Evolutionary conservation across 345 rosid species (phyloP).

Genomic region (Brassica incana): DNA sequence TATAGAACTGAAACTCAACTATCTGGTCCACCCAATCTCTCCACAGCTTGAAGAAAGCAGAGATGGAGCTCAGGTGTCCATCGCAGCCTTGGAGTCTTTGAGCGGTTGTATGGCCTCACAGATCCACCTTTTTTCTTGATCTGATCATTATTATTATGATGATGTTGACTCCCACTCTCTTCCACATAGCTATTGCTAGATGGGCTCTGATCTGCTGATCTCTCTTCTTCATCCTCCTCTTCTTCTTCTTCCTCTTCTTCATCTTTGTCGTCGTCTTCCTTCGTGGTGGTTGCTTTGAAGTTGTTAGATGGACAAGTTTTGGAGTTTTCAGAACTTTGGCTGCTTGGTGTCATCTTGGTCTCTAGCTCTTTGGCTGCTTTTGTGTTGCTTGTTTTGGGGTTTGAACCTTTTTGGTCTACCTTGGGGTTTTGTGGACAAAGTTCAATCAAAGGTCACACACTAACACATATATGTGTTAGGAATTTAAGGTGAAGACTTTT

Average conservation of each 20-base stretch:
- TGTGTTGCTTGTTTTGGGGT: slow-evolving; percentile 31
- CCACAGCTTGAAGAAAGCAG: slow-evolving; percentile 75
- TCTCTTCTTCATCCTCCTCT: slow-evolving; percentile 30
- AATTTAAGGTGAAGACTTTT: slow-evolving; percentile 46
- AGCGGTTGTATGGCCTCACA: slow-evolving; percentile 64
- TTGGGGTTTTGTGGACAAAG: slow-evolving; percentile 36
- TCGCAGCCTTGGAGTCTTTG: slow-evolving; percentile 70
- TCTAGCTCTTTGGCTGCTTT: slow-evolving; percentile 37
- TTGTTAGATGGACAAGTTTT: slow-evolving; percentile 41
- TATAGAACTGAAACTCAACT: slow-evolving; percentile 49
- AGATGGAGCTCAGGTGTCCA: slow-evolving; percentile 91
- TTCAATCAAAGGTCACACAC: slow-evolving; percentile 35
- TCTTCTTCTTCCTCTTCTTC: slow-evolving; percentile 21
- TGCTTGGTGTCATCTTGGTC: slow-evolving; percentile 41
- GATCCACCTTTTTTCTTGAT: slow-evolving; percentile 54
- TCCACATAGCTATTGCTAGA: slow-evolving; percentile 63
- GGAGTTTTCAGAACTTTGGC: slow-evolving; percentile 44
- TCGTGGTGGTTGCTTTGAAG: slow-evolving; percentile 29
- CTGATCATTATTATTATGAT: slow-evolving; percentile 13
- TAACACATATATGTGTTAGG: slow-evolving; percentile 37
- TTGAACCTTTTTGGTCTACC: slow-evolving; percentile 35
- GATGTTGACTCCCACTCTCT: slow-evolving; percentile 36
- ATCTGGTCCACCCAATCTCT: slow-evolving; percentile 81
- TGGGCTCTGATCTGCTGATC: slow-evolving; percentile 38
- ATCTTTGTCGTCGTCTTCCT: slow-evolving; percentile 39